These are phyloP conservation scores for Bipolaris zeicola DNA, from an alignment of 2,329 filamentous ascomycete genomes.

Conservation along the genomic window DNA sequence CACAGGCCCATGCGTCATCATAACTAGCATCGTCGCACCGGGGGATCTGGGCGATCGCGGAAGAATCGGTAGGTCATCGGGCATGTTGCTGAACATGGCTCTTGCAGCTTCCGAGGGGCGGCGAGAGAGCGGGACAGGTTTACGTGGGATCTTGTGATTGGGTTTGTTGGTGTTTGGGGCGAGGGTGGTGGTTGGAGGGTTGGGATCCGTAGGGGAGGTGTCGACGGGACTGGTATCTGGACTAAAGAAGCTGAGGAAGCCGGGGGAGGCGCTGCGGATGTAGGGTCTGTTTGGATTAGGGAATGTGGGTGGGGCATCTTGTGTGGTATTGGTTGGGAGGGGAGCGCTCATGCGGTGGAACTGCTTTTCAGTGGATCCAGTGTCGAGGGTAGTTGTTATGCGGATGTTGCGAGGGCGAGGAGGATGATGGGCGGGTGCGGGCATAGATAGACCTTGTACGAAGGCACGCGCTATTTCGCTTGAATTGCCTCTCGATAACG, in stretches of 20 bases:
- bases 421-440: slow-evolving; percentile 13
- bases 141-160: slow-evolving; percentile 3
- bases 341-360: slow-evolving; percentile 16
- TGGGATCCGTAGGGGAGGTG: neutral
- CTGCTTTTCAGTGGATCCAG: slow-evolving; percentile 13
- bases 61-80: slow-evolving; percentile 10
- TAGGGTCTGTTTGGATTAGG: slow-evolving; percentile 1
- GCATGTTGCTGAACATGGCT: slow-evolving; percentile 13
- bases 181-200: neutral
- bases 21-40: neutral
- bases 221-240: slow-evolving; percentile 18
- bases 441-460: slow-evolving; percentile 26
- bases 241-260: slow-evolving; percentile 25
- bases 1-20: neutral
- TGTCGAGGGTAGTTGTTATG: slow-evolving; percentile 26
- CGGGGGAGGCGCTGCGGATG: slow-evolving; percentile 20
- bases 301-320: neutral
- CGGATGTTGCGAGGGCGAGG: slow-evolving; percentile 14
- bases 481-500: slow-evolving; percentile 13
- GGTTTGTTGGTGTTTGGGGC: slow-evolving; percentile 10
- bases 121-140: slow-evolving; percentile 15
- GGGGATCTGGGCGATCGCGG: neutral
- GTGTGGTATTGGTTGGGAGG: slow-evolving; percentile 24
- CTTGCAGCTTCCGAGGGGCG: slow-evolving; percentile 13
- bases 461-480: slow-evolving; percentile 34